Conservation (phyloP, 805 yeast genomes). For the Ogataea nakhonphanomensis region DNA sequence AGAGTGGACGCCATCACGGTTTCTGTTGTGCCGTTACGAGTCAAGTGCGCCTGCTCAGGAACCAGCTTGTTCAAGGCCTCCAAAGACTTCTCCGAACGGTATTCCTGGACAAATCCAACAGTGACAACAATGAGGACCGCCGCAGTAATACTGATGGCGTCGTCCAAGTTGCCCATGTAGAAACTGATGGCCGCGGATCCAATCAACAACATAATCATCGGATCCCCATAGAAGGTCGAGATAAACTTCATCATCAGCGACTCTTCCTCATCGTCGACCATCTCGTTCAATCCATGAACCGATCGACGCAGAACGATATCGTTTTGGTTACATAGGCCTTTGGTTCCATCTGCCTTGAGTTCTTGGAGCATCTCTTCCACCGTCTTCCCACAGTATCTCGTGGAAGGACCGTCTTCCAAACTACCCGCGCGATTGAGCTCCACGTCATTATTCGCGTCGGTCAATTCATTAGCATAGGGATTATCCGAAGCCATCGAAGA, state of each 20-base stretch:
- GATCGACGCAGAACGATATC: conserved; percentile 72
- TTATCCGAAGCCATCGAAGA: conserved; percentile 21
- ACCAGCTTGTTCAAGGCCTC: conserved; percentile 91
- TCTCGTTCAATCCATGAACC: conserved; percentile 78
- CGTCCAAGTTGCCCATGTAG: conserved; percentile 94
- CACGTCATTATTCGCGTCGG: conserved; percentile 10
- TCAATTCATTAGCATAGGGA: conserved; percentile 22
- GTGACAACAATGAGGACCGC: conserved; percentile 92
- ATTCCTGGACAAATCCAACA: conserved; percentile 97
- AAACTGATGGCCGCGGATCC: conserved; percentile 88
- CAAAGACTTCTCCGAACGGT: conserved; percentile 88
- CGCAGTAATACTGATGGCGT: conserved; percentile 87
- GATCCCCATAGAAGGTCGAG: conserved; percentile 83
- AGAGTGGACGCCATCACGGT: conserved; percentile 81
- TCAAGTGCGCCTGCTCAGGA: conserved; percentile 93
- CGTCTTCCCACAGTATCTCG: conserved; percentile 56
- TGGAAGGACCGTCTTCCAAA: conserved; percentile 37
- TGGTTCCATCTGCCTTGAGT: conserved; percentile 54
- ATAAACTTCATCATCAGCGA: conserved; percentile 67
- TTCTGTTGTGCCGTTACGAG: conserved; percentile 74
- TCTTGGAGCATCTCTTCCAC: conserved; percentile 62
- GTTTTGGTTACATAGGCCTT: conserved; percentile 65
- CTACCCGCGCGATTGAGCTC: conserved; percentile 9
- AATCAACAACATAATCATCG: conserved; percentile 79
- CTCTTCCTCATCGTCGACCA: conserved; percentile 75